These are phyloP conservation scores for Eremomyces bilateralis DNA, from an alignment of 495 filamentous ascomycete species.

Conservation along the genomic window DNA sequence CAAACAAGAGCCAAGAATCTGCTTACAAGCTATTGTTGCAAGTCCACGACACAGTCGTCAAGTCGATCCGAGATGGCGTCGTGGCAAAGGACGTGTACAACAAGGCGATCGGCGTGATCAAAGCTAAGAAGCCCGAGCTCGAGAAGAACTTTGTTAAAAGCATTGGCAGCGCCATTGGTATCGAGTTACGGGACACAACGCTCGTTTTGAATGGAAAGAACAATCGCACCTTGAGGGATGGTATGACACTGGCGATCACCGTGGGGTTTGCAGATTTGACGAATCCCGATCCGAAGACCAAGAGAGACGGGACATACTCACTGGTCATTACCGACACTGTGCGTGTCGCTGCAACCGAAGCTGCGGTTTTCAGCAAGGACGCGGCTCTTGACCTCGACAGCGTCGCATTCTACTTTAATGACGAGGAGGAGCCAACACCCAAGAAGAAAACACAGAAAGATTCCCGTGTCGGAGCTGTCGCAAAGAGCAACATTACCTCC, in stretches of 20 bases:
- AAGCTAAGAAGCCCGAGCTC: conserved; percentile 76
- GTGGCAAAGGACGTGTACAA: conserved; percentile 75
- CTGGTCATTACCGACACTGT: conserved; percentile 84
- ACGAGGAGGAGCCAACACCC: conserved; percentile 30
- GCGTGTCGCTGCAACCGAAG: conserved; percentile 53
- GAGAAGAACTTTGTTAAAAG: conserved; percentile 85
- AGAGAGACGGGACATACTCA: conserved; percentile 69
- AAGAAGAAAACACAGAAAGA: conserved; percentile 71
- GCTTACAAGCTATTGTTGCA: conserved; percentile 84
- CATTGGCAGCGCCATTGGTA: conserved; percentile 74
- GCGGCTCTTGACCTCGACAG: conserved; percentile 77
- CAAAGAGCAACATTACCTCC: conserved; percentile 79
- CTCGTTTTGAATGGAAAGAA: conserved; percentile 73
- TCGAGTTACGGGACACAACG: conserved; percentile 67
- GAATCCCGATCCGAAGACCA: conserved; percentile 62
- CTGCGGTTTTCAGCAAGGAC: conserved; percentile 79
- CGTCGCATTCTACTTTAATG: conserved; percentile 87
- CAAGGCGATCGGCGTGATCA: conserved; percentile 60
- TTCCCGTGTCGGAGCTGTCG: conserved; percentile 57
- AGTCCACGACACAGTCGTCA: conserved; percentile 69
- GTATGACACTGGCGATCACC: conserved; percentile 84
- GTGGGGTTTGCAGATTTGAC: conserved; percentile 74
- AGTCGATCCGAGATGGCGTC: conserved; percentile 73
- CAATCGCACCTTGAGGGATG: conserved; percentile 60
- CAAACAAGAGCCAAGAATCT: conserved; percentile 79